Percentiles rank a stretch among this genome's conserved stretches.
phyloP scores from a whole-genome alignment of 2,329 filamentous ascomycete genomes.

The Botrytis cinerea region DNA sequence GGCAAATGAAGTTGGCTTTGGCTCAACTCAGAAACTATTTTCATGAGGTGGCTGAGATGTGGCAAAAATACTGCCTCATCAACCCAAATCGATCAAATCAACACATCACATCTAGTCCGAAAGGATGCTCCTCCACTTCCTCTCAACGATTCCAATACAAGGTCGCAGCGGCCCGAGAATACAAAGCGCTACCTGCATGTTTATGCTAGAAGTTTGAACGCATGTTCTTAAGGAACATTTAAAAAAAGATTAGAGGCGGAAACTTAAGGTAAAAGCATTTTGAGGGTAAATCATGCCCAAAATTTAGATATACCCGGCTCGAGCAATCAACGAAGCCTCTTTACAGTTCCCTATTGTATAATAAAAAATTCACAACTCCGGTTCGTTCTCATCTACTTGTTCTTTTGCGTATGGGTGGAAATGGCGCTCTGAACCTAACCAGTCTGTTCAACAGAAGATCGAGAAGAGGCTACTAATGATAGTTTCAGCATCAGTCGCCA shows the following conservation, averaged over 20 bases:
- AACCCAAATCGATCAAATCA: neutral
- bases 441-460: neutral
- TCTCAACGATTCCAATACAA: neutral
- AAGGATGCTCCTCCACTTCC: neutral
- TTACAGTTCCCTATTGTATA: neutral
- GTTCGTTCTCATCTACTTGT: neutral
- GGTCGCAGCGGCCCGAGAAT: neutral
- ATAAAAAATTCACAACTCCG: neutral
- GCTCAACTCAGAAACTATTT: neutral
- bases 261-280: no score
- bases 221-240: no score
- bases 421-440: neutral
- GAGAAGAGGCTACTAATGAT: neutral
- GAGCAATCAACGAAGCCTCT: neutral
- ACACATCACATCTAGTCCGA: no score
- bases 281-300: neutral
- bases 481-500: neutral
- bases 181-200: neutral
- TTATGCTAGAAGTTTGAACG: neutral
- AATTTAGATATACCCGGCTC: neutral
- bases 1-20: neutral
- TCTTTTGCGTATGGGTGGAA: neutral
- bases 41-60: neutral
- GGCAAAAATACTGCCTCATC: neutral
- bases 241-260: neutral